These are phyloP conservation scores for Veloboletus limbatus DNA, from an alignment of 1,284 basidiomycete genomes.

Conservation along the genomic window DNA sequence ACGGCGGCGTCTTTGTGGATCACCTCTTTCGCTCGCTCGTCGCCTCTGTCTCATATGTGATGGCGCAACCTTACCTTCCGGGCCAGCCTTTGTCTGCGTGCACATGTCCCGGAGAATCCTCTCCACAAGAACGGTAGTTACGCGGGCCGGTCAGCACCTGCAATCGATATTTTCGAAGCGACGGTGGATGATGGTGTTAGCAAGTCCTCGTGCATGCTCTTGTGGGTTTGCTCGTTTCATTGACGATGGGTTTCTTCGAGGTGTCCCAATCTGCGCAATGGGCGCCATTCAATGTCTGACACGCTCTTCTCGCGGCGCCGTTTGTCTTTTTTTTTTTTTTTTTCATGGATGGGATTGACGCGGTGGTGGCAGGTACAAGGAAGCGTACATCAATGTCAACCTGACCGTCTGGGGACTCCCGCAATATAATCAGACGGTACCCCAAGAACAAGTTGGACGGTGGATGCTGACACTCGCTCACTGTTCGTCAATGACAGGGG, in stretches of 20 bases:
- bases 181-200: slow-evolving; percentile 29
- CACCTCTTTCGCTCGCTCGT: slow-evolving; percentile 2
- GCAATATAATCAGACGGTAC: slow-evolving; percentile 37
- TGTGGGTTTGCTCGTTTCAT: not conserved
- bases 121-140: slow-evolving; percentile 54
- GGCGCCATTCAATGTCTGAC: slow-evolving; percentile 35
- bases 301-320: not conserved
- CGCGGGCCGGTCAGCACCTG: slow-evolving; percentile 77
- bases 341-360: not conserved
- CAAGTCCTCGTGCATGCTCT: slow-evolving; percentile 22
- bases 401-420: slow-evolving; percentile 35
- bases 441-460: slow-evolving; percentile 37
- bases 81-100: slow-evolving; percentile 82
- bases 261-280: slow-evolving; percentile 38
- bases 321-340: not conserved
- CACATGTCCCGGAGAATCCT: slow-evolving; percentile 77
- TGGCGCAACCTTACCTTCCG: slow-evolving; percentile 62
- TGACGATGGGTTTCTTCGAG: slow-evolving; percentile 15
- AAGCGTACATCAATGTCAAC: slow-evolving; percentile 41
- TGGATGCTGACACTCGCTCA: slow-evolving; percentile 34
- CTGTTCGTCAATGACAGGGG: no score
- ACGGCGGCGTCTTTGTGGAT: slow-evolving; percentile 40
- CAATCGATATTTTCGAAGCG: slow-evolving; percentile 53
- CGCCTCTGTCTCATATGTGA: slow-evolving; percentile 5
- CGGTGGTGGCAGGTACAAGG: slow-evolving; percentile 29